Evolutionary conservation across 495 filamentous ascomycete species (phyloP), one percentile per base, ranked within the genome.

Genomic region (Aspergillus carlsbadensis): DNA sequence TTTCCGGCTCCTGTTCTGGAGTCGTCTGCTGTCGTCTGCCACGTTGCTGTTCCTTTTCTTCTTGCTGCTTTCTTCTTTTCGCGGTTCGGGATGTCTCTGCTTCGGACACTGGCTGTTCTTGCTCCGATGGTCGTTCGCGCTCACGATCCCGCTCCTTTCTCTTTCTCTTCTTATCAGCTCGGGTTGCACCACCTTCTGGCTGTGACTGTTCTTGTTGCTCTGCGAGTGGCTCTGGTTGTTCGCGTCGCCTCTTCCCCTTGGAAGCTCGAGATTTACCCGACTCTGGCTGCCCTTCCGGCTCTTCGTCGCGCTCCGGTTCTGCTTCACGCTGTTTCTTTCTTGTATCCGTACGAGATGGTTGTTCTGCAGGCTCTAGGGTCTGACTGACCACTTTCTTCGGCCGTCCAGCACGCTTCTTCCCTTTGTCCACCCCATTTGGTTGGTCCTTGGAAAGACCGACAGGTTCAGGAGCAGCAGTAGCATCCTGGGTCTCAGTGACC

Each of bases 391-490:
- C 50, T 50, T 51, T 61, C 48, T 20, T 36, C 6, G 62, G 58
- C 21, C 57, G 57, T 20, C 58, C 58, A 52, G 48, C 62, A 20
- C 58, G 62, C 20, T 58, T 61, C 52, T 52, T 52, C 24, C 34
- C 51, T 20, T 50, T 39, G 3, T 56, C 41, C 2, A 45, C 35
- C 29, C 36, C 31, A n/a, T 31, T 51, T 26, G 34, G 11, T 10
- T 34, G 5, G 3, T 48, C 46, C 7, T 56, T 46, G 13, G 34
- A 17, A 22, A 20, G 11, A 17, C n/a, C 46, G 13, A 17, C 34
- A 24, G 4, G n/a, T 33, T 45, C 47, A 45, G 6, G 18, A 2
- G n/a, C 14, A 35, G 17, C 26, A 54, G 34, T 26, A 35, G 41
- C 55, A 26, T 37, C 26, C 13, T 24, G 15, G 13, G 26, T 8